These are phyloP conservation scores for Anethum foeniculum DNA, from an alignment of 140 eudicot genomes.

Conservation along the genomic window DNA sequence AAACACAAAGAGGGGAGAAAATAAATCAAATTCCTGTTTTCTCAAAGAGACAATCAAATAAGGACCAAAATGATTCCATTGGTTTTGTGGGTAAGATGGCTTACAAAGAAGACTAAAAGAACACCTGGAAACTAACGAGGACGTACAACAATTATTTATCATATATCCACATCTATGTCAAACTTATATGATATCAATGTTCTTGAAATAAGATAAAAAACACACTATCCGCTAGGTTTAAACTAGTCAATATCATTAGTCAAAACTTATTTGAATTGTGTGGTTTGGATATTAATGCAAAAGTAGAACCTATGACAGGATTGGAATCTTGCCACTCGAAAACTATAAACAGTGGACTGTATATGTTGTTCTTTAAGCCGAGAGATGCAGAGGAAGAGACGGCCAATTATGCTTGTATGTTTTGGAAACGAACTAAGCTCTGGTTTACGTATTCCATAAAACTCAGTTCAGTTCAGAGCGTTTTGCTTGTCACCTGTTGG, in stretches of 20 bases:
- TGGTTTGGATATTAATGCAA: background rate
- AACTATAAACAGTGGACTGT: background rate
- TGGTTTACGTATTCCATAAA: too few relatives aligned
- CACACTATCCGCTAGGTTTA: background rate
- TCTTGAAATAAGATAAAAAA: background rate
- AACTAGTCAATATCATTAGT: background rate
- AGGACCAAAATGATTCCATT: background rate
- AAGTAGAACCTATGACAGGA: background rate
- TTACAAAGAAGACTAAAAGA: background rate
- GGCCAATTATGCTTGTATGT: too few relatives aligned
- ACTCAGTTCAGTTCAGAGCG: background rate
- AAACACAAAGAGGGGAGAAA: background rate
- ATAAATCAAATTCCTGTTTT: background rate
- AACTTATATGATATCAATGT: background rate
- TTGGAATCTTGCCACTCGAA: background rate
- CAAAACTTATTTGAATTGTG: background rate
- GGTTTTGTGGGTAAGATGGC: background rate
- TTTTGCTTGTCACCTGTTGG: too few relatives aligned
- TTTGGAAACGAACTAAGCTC: background rate
- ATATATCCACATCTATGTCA: background rate
- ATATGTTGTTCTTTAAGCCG: background rate
- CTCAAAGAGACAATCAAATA: background rate
- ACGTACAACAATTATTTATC: background rate
- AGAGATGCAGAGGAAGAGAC: background rate
- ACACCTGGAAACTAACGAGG: background rate